phyloP scores from a whole-genome alignment of 805 yeast genomes.

The Metschnikowia picachoensis region DNA sequence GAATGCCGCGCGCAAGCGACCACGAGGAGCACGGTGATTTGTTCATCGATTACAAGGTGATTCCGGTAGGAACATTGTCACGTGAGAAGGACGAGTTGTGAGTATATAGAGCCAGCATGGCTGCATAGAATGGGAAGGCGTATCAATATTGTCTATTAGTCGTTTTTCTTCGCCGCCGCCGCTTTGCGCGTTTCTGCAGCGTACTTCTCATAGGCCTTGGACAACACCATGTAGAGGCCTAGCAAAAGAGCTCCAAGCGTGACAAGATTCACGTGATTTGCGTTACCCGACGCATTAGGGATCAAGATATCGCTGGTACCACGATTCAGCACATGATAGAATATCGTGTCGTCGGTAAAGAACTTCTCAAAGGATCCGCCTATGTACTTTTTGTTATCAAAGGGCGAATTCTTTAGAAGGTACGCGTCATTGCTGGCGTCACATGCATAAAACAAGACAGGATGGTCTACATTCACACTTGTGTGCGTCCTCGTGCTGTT shows the following conservation, averaged over 20 bases:
- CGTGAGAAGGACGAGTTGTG: constrained; percentile 17
- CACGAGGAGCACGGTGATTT: constrained; percentile 36
- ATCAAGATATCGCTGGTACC: constrained; percentile 7
- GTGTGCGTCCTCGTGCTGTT: constrained; percentile 7
- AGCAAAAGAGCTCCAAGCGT: constrained; percentile 12
- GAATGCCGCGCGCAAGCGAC: constrained; percentile 70
- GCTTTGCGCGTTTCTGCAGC: neutral
- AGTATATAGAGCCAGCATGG: neutral
- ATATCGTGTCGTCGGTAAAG: constrained; percentile 39
- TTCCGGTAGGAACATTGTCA: constrained; percentile 11
- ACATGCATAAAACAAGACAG: constrained; percentile 37
- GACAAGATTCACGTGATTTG: constrained; percentile 2
- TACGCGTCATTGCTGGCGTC: constrained; percentile 25
- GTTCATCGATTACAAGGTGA: constrained; percentile 19
- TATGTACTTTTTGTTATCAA: constrained; percentile 24
- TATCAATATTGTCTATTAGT: neutral
- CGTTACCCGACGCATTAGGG: constrained; percentile 13
- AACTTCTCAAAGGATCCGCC: constrained; percentile 35
- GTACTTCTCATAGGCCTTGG: neutral
- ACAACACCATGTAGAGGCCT: constrained; percentile 10
- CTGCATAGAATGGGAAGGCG: neutral
- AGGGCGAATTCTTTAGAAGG: constrained; percentile 34
- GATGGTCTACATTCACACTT: constrained; percentile 19
- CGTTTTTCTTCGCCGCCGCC: constrained; percentile 4
- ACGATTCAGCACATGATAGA: constrained; percentile 26